Evolutionary conservation across 1,139 yeast genomes (phyloP).

Genomic region (Petasospora fabianii): DNA sequence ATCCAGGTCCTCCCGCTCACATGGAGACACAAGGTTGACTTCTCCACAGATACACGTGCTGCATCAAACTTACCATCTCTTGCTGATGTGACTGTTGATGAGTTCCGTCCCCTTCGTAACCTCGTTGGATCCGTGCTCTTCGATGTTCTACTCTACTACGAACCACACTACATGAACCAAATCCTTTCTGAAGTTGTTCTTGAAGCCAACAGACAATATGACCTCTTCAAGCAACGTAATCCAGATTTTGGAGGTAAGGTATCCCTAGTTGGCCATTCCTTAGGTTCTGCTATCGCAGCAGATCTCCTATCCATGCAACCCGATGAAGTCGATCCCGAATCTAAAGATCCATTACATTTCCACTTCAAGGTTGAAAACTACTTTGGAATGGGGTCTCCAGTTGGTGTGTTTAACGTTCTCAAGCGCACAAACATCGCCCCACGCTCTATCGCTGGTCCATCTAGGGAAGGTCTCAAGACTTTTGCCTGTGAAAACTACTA

Average conservation of each 20-base stretch:
- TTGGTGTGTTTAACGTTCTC: constrained; percentile 77
- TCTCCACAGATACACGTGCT: constrained; percentile 41
- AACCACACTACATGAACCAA: constrained; percentile 62
- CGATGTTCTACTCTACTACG: constrained; percentile 82
- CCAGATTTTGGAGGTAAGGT: constrained; percentile 78
- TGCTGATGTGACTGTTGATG: constrained; percentile 73
- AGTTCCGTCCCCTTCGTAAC: constrained; percentile 72
- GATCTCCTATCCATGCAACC: constrained; percentile 70
- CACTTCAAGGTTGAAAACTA: constrained; percentile 70
- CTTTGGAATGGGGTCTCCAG: constrained; percentile 86
- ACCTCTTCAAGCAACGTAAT: constrained; percentile 54
- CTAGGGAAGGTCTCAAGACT: constrained; percentile 17
- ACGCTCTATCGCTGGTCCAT: constrained; percentile 14
- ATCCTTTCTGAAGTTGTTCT: constrained; percentile 62
- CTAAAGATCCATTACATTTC: constrained; percentile 34
- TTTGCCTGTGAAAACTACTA: constrained; percentile 63
- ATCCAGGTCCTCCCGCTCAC: constrained; percentile 76
- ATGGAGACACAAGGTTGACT: constrained; percentile 71
- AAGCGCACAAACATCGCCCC: constrained; percentile 50
- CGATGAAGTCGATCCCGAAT: constrained; percentile 17
- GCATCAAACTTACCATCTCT: constrained; percentile 52
- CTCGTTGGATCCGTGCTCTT: constrained; percentile 81
- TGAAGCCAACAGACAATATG: constrained; percentile 70
- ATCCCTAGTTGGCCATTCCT: constrained; percentile 83
- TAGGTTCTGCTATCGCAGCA: constrained; percentile 82